Evolutionary conservation across 2,329 filamentous ascomycete genomes (phyloP).

Genomic region (Bretziella fagacearum): DNA sequence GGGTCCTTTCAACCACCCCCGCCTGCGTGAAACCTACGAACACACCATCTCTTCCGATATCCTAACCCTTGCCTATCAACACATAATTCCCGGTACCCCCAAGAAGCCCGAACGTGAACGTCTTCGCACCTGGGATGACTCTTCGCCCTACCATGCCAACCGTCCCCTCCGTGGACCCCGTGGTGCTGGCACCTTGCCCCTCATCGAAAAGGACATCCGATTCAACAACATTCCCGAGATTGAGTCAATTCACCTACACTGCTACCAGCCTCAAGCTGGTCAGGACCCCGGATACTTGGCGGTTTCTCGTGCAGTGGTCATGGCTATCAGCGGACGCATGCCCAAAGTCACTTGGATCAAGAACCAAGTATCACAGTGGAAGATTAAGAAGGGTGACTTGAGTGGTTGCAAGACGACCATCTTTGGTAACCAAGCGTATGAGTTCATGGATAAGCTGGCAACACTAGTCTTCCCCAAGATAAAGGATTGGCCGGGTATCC

Average conservation of each 20-base stretch:
- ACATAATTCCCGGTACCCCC: constrained; percentile 61
- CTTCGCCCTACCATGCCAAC: constrained; percentile 88
- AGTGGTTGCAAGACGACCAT: constrained; percentile 64
- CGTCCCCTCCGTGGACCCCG: constrained; percentile 69
- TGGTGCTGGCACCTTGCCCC: constrained; percentile 50
- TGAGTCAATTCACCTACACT: constrained; percentile 64
- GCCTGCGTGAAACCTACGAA: constrained; percentile 79
- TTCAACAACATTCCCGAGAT: constrained; percentile 79
- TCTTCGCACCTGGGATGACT: constrained; percentile 72
- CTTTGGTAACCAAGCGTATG: constrained; percentile 62
- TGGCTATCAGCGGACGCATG: constrained; percentile 67
- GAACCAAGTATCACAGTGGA: constrained; percentile 57
- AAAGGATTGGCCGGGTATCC: constrained; percentile 73
- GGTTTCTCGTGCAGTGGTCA: constrained; percentile 66
- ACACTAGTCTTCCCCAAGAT: constrained; percentile 85
- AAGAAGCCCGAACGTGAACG: constrained; percentile 39
- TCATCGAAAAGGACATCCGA: constrained; percentile 55
- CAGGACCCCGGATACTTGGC: constrained; percentile 61
- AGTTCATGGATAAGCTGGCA: constrained; percentile 80
- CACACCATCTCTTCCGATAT: constrained; percentile 74
- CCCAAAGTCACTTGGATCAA: constrained; percentile 53
- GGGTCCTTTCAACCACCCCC: constrained; percentile 76
- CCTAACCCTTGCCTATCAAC: constrained; percentile 74
- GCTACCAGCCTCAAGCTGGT: constrained; percentile 51
- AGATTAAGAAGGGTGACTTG: constrained; percentile 51